These are phyloP conservation scores for Mercurialis annua DNA, from an alignment of 345 rosid genomes.

Conservation along the genomic window DNA sequence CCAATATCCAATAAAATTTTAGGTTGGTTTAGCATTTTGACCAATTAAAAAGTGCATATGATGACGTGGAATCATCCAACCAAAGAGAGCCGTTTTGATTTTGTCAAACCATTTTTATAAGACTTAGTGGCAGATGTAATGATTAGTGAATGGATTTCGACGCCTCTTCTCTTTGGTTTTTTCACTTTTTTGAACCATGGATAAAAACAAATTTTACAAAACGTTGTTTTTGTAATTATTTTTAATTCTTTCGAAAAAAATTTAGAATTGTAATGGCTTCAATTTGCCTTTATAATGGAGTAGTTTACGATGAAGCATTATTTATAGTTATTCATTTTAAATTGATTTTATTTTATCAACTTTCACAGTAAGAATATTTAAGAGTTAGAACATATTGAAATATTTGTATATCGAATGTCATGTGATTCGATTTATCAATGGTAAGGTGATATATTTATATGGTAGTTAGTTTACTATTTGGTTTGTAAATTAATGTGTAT, in stretches of 20 bases:
- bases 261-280: too few species aligned
- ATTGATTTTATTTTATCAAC: not conserved
- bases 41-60: constrained; percentile 14
- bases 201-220: too few species aligned
- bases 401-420: too few species aligned
- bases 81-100: constrained; percentile 22
- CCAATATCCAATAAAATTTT: not conserved
- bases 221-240: too few species aligned
- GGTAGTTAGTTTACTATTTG: too few species aligned
- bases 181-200: constrained; percentile 48
- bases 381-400: too few species aligned
- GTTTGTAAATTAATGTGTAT: too few species aligned
- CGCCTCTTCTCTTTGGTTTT: constrained; percentile 29
- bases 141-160: constrained; percentile 25
- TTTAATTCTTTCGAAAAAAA: too few species aligned
- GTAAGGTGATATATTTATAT: too few species aligned
- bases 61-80: constrained; percentile 24
- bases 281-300: constrained; percentile 44
- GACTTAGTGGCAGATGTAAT: constrained; percentile 27
- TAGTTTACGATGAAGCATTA: not conserved
- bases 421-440: too few species aligned
- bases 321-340: not conserved
- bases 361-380: too few species aligned
- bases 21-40: constrained; percentile 24
- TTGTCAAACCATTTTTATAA: constrained; percentile 2